A percentile compares a stretch with the other conserved stretches of the same genome.
These are phyloP conservation scores for Talinum fruticosum DNA, from an alignment of 148 eudicot species.

Conservation along the genomic window DNA sequence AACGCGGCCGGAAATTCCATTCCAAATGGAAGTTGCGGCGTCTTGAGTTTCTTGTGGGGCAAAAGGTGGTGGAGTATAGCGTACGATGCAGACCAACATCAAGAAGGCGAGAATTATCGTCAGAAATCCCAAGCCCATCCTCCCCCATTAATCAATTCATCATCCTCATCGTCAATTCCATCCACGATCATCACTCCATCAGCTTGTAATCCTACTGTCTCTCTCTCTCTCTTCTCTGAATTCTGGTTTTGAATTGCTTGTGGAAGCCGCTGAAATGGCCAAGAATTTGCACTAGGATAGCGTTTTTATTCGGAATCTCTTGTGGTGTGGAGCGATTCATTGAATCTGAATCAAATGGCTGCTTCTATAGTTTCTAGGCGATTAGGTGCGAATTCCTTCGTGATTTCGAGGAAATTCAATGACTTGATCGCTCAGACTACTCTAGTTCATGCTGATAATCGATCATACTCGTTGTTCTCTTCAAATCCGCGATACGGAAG, in stretches of 20 bases:
- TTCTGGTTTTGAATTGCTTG: background rate
- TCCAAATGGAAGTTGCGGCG: too few species aligned
- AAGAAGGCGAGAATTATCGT: background rate
- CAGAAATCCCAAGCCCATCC: background rate
- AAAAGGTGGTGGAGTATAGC: too few species aligned
- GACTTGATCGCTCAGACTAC: constrained; percentile 10
- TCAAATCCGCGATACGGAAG: constrained; percentile 24
- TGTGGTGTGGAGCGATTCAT: constrained; percentile 13
- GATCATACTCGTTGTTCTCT: constrained; percentile 15
- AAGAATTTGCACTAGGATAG: background rate
- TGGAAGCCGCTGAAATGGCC: background rate
- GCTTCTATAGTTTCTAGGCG: constrained; percentile 40
- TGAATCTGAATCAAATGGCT: constrained; percentile 33
- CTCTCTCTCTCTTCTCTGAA: too few species aligned
- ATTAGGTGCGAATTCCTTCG: constrained; percentile 1
- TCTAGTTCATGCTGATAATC: constrained; percentile 12
- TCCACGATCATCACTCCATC: background rate
- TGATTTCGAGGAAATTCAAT: constrained; percentile 11
- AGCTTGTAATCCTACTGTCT: background rate
- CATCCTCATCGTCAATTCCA: background rate
- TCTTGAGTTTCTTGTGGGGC: too few species aligned
- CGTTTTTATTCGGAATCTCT: background rate
- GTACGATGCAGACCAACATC: background rate
- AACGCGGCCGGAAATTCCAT: too few species aligned
- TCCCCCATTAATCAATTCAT: background rate